phyloP scores from a whole-genome alignment of 1,284 basidiomycete species.

The Paramarasmius palmivorus region DNA sequence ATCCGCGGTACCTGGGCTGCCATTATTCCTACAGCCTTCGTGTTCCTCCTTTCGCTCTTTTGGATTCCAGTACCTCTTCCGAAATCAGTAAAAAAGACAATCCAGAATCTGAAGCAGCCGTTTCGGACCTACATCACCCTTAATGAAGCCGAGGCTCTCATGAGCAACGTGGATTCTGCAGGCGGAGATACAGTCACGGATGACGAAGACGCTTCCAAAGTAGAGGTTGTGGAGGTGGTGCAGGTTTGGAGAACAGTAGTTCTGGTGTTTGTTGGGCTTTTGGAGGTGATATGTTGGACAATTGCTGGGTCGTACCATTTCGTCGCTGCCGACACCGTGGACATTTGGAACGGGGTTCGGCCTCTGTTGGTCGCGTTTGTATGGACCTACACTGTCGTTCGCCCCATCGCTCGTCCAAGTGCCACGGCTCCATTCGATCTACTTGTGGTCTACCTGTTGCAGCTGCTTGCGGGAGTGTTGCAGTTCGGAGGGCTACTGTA shows the following conservation, averaged over 20 bases:
- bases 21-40: constrained; percentile 49
- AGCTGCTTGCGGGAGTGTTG: constrained; percentile 41
- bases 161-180: constrained; percentile 21
- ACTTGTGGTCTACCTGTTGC: constrained; percentile 48
- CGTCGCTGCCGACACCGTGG: constrained; percentile 30
- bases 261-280: constrained; percentile 49
- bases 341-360: constrained; percentile 30
- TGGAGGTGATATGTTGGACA: constrained; percentile 53
- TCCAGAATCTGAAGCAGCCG: constrained; percentile 31
- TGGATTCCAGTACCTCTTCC: constrained; percentile 34
- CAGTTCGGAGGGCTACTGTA: constrained; percentile 51
- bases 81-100: constrained; percentile 32
- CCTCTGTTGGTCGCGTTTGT: constrained; percentile 44
- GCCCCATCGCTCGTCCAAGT: constrained; percentile 32
- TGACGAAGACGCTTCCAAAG: constrained; percentile 24
- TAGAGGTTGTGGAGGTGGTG: constrained; percentile 26
- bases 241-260: constrained; percentile 59
- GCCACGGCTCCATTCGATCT: constrained; percentile 54
- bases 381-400: constrained; percentile 58
- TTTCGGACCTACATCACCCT: constrained; percentile 56
- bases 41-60: constrained; percentile 43
- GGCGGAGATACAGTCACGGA: constrained; percentile 21
- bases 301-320: constrained; percentile 44
- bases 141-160: constrained; percentile 58
- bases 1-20: constrained; percentile 59